Evolutionary conservation across 805 yeast species (phyloP).

Genomic region (Nakazawaea ernobii): DNA sequence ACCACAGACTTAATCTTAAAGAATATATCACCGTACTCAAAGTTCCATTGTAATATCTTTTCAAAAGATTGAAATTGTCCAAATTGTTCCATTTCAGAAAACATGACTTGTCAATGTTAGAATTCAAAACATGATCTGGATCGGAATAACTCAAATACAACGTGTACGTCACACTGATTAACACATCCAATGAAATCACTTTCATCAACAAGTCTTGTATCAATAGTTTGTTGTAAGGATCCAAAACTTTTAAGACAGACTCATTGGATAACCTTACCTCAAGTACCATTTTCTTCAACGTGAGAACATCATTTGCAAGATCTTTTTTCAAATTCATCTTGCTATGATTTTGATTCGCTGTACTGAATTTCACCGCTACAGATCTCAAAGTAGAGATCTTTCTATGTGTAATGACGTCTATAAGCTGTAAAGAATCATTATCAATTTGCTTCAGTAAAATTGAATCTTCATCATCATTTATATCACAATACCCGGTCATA

Average conservation of each 20-base stretch:
- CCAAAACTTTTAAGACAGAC: background rate
- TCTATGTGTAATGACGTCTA: background rate
- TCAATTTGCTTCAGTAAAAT: background rate
- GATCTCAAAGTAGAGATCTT: slow-evolving; percentile 1
- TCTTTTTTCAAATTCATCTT: background rate
- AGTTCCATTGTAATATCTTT: slow-evolving; percentile 4
- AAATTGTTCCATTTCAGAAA: background rate
- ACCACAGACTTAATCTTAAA: slow-evolving; percentile 1
- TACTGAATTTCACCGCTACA: background rate
- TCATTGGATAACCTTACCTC: background rate
- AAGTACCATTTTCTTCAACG: slow-evolving; percentile 1
- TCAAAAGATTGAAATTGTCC: slow-evolving; percentile 2
- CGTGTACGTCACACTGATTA: background rate
- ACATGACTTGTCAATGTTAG: slow-evolving; percentile 1
- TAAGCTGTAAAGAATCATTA: background rate
- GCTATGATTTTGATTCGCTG: slow-evolving; percentile 3
- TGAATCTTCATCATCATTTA: background rate
- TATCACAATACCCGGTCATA: slow-evolving; percentile 9
- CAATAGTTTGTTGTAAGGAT: background rate
- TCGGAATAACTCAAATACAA: slow-evolving; percentile 2
- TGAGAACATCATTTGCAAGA: background rate
- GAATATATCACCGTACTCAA: background rate
- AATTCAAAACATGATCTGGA: slow-evolving; percentile 6
- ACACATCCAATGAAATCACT: background rate
- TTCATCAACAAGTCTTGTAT: slow-evolving; percentile 1